Percentiles rank a stretch among this genome's conserved stretches.
Conservation (phyloP, 495 filamentous ascomycete genomes). For the Bryoglossum gracile region DNA sequence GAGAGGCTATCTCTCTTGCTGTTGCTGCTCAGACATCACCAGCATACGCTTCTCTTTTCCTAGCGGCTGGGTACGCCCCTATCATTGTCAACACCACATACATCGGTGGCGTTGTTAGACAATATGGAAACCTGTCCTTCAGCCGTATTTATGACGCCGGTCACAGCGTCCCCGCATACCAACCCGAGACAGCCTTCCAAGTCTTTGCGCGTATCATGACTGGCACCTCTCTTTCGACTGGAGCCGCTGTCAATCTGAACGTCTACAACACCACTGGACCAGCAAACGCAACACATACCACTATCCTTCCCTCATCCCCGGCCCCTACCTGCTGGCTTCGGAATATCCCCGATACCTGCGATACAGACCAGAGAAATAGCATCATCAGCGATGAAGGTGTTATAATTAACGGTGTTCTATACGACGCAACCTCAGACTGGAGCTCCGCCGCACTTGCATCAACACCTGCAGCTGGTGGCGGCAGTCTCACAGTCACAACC, state of each 20-base stretch:
- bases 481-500: slow-evolving; percentile 19
- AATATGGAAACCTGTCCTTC: slow-evolving; percentile 64
- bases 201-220: slow-evolving; percentile 59
- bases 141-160: slow-evolving; percentile 62
- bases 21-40: slow-evolving; percentile 39
- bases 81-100: slow-evolving; percentile 38
- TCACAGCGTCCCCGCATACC: slow-evolving; percentile 65
- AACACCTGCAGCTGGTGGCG: neutral
- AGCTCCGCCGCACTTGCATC: slow-evolving; percentile 10
- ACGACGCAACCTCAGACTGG: slow-evolving; percentile 27
- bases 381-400: slow-evolving; percentile 38
- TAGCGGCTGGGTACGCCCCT: slow-evolving; percentile 47
- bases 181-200: slow-evolving; percentile 55
- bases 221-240: slow-evolving; percentile 55
- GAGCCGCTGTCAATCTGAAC: slow-evolving; percentile 39
- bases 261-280: slow-evolving; percentile 48
- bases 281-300: slow-evolving; percentile 37
- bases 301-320: slow-evolving; percentile 34
- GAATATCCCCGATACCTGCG: slow-evolving; percentile 42
- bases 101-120: slow-evolving; percentile 57
- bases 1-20: slow-evolving; percentile 50
- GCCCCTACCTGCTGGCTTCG: slow-evolving; percentile 53
- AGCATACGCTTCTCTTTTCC: slow-evolving; percentile 38
- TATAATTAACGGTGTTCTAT: slow-evolving; percentile 46
- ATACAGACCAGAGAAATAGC: slow-evolving; percentile 34